phyloP scores from a whole-genome alignment of 2,329 filamentous ascomycete species.

The Meredithiella fracta region DNA sequence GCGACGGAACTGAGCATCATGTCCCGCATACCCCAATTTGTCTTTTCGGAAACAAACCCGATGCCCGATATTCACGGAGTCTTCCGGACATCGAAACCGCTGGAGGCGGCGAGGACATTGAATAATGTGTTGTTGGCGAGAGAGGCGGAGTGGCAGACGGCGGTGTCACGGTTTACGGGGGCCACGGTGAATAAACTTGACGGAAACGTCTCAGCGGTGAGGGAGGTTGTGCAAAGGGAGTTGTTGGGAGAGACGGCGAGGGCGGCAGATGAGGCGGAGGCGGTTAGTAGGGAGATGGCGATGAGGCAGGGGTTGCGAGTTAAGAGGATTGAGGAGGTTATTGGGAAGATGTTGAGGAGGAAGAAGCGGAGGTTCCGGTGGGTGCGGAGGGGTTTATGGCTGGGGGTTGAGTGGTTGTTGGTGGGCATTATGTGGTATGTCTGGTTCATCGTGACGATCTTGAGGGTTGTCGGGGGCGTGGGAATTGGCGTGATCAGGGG shows the following conservation, averaged over 20 bases:
- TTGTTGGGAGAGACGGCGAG: conserved; percentile 44
- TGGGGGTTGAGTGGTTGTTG: conserved; percentile 71
- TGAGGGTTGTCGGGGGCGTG: conserved; percentile 47
- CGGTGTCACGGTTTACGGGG: conserved; percentile 42
- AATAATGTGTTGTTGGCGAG: conserved; percentile 30
- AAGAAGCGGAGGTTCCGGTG: conserved; percentile 53
- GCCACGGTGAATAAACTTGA: conserved; percentile 39
- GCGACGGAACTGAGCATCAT: conserved; percentile 62
- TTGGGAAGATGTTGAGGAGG: conserved; percentile 58
- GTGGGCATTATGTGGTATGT: conserved; percentile 88
- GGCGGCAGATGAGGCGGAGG: conserved; percentile 64
- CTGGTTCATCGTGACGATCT: conserved; percentile 73
- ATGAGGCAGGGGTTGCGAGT: conserved; percentile 62
- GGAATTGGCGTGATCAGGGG: conserved; percentile 41
- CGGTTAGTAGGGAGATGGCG: conserved; percentile 58
- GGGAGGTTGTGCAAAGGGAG: conserved; percentile 33
- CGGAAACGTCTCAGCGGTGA: conserved; percentile 30
- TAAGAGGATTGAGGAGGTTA: conserved; percentile 63
- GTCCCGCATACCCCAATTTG: conserved; percentile 33
- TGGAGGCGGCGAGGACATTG: conserved; percentile 32
- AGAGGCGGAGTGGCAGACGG: conserved; percentile 38
- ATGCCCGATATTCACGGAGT: not conserved
- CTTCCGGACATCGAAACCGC: not conserved
- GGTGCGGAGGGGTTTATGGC: conserved; percentile 60
- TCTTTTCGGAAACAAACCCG: conserved; percentile 20